Base-by-base conservation (phyloP, 352 stramenopile species). In the Phytophthora pisi region DNA sequence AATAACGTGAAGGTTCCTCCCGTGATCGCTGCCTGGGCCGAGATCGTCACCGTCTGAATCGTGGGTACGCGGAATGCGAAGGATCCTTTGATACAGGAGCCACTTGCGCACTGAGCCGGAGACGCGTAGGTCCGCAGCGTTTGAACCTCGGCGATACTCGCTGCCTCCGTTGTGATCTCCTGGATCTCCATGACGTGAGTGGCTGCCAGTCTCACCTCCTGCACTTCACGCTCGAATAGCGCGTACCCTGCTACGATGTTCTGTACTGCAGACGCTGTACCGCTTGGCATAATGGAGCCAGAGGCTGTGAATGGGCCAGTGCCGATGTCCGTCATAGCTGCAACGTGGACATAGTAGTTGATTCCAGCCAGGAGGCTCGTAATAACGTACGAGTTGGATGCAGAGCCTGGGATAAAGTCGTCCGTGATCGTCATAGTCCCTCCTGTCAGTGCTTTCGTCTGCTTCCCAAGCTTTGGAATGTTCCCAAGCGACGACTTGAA, bases 401-500 rank as follows among this genome's bases (percentile, higher is more conserved):
- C 61, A 2, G 68, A 76, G 15, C 78, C 78, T 11, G 36, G 20
- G 4, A 87, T 47, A 24, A 88, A 84, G 53, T 88, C 64, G 34
- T 88, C 77, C 7, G 72, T 16, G 11, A 89, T 54, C 6, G 70
- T 63, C 53, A 93, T 51, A 2, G 63, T 54, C 6, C 72, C 74
- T 5, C 43, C 68, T 24, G 55, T 59, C 7, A 87, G 28, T 0
- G 47, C 16, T 0, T 43, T 45, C 1, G 56, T 78, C 24, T 84
- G 65, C 5, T 62, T 66, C 1, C 68, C 72, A 2, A 95, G 70
- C 16, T 62, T 66, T 7, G 81, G 63, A 1, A 93, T 68, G 34
- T 94, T 84, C 4, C 86, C 86, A 9, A 94, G 76, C 0, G 79
- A 90, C 2, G 82, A 90, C 42, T 88, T 88, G 52, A 94, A 94